Evolutionary conservation across 2,329 filamentous ascomycete species (phyloP).

Genomic region (Penicillium corylophilum): DNA sequence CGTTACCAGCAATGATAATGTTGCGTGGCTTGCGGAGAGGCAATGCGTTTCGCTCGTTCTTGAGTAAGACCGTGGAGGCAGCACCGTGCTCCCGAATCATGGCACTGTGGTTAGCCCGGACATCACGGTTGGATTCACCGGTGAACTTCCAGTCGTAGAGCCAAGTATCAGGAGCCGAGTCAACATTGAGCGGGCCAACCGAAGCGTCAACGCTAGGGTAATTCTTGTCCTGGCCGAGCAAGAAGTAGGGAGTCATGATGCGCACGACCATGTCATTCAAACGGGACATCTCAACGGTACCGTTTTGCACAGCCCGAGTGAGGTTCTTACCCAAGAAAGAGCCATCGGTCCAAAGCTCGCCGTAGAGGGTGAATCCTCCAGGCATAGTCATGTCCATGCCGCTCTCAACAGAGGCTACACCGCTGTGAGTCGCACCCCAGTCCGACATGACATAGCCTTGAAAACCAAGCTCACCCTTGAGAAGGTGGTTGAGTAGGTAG

Average conservation of each 20-base stretch:
- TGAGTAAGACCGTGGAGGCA: constrained; percentile 71
- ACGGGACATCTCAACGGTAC: constrained; percentile 40
- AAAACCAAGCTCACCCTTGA: constrained; percentile 53
- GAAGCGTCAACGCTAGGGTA: constrained; percentile 31
- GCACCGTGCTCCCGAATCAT: constrained; percentile 73
- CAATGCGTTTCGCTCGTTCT: constrained; percentile 51
- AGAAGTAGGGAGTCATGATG: constrained; percentile 50
- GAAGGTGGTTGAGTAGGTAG: constrained; percentile 44
- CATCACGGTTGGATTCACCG: constrained; percentile 47
- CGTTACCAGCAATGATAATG: constrained; percentile 53
- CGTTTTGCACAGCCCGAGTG: constrained; percentile 35
- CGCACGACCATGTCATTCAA: constrained; percentile 50
- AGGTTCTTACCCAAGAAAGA: constrained; percentile 21
- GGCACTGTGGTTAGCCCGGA: constrained; percentile 65
- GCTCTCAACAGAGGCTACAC: constrained; percentile 48
- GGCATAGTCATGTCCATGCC: constrained; percentile 40
- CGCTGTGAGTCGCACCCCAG: constrained; percentile 46
- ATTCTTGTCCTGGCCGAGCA: constrained; percentile 43
- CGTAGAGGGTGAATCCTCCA: constrained; percentile 1
- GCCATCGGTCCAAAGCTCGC: too few relatives aligned
- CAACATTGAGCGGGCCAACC: constrained; percentile 29
- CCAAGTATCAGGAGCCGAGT: constrained; percentile 11
- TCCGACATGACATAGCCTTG: constrained; percentile 48
- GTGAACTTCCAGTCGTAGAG: constrained; percentile 16
- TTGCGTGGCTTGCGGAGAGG: constrained; percentile 50